Evolutionary conservation across 2,329 filamentous ascomycete genomes (phyloP).

Genomic region (Aspergillus floridensis): DNA sequence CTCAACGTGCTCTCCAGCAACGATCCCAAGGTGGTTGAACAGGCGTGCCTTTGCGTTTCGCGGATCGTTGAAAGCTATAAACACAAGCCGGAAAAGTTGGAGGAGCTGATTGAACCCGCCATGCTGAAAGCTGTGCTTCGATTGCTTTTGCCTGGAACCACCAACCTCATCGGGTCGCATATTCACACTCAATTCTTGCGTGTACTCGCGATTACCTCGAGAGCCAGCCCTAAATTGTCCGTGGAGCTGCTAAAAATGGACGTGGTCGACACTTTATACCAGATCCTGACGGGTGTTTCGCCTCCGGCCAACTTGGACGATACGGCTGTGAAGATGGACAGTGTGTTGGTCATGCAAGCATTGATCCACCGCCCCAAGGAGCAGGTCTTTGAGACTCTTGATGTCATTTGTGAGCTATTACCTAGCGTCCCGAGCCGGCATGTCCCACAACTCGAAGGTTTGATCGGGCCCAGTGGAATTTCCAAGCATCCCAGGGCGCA

Average conservation of each 20-base stretch:
- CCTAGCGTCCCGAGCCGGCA: slow-evolving; percentile 66
- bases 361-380: slow-evolving; percentile 93
- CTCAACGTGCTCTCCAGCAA: slow-evolving; percentile 86
- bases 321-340: slow-evolving; percentile 70
- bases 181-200: slow-evolving; percentile 96
- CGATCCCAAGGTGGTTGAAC: slow-evolving; percentile 95
- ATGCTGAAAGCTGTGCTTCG: slow-evolving; percentile 81
- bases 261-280: slow-evolving; percentile 94
- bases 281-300: slow-evolving; percentile 93
- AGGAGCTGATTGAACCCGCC: slow-evolving; percentile 86
- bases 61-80: slow-evolving; percentile 97
- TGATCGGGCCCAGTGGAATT: slow-evolving; percentile 38
- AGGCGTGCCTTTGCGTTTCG: slow-evolving; percentile 92
- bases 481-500: slow-evolving; percentile 40
- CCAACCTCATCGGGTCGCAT: slow-evolving; percentile 87
- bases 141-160: slow-evolving; percentile 86
- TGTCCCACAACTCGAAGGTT: slow-evolving; percentile 51
- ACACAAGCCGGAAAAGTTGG: slow-evolving; percentile 79
- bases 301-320: slow-evolving; percentile 69
- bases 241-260: slow-evolving; percentile 93
- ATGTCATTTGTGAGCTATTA: slow-evolving; percentile 92
- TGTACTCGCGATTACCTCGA: slow-evolving; percentile 84
- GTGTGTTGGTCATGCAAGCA: slow-evolving; percentile 97
- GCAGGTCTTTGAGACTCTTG: slow-evolving; percentile 94
- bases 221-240: slow-evolving; percentile 81